phyloP scores from a whole-genome alignment of 805 yeast species.

The Candida stauntonica region DNA sequence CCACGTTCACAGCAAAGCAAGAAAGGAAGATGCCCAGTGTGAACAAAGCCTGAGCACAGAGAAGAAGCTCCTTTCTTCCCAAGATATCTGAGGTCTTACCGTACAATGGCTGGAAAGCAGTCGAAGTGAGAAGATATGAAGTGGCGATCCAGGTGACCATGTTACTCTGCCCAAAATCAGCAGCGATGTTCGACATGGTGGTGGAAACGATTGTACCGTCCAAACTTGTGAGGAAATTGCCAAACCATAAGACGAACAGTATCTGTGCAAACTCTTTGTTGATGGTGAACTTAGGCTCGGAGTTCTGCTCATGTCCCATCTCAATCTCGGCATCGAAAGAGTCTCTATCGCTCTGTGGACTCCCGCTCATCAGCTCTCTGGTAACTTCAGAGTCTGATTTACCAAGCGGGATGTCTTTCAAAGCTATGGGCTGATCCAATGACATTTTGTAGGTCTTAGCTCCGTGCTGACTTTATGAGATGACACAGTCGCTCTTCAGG shows the following conservation, averaged over 20 bases:
- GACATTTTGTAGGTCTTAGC: conserved; percentile 6
- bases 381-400: conserved; percentile 10
- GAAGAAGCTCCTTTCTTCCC: conserved; percentile 45
- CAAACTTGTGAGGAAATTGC: conserved; percentile 48
- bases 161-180: conserved; percentile 49
- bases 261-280: conserved; percentile 13
- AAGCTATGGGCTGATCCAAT: conserved; percentile 1
- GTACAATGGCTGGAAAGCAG: conserved; percentile 71
- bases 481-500: no score
- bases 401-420: neutral
- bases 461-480: no score
- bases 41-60: conserved; percentile 41
- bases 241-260: conserved; percentile 36
- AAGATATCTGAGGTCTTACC: conserved; percentile 67
- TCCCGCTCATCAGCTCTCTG: conserved; percentile 3
- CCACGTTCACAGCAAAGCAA: conserved; percentile 36
- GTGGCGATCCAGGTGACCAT: conserved; percentile 69
- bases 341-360: conserved; percentile 2
- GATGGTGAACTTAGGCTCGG: conserved; percentile 7
- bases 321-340: conserved; percentile 9
- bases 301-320: neutral
- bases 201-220: conserved; percentile 62
- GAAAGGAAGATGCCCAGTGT: conserved; percentile 42
- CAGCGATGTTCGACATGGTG: conserved; percentile 53
- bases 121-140: conserved; percentile 59